Conservation (phyloP, 1,284 basidiomycete species). For the Pyrrhoderma noxium region DNA sequence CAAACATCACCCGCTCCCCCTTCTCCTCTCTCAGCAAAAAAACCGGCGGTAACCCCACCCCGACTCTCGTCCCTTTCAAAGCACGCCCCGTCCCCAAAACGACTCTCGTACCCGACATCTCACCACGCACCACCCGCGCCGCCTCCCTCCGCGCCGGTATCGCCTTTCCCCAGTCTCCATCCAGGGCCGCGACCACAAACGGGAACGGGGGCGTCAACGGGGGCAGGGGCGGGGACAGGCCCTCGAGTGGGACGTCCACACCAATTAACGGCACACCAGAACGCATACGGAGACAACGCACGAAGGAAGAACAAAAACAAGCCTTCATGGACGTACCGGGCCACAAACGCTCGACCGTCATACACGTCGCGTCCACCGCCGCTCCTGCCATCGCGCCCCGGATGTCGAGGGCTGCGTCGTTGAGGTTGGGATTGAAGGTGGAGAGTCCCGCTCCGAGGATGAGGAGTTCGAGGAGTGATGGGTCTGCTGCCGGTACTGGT, state of each 20-base stretch:
- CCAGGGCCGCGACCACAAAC: constrained; percentile 26
- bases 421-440: constrained; percentile 42
- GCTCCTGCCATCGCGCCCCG: constrained; percentile 65
- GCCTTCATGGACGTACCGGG: constrained; percentile 72
- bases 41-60: too few relatives aligned
- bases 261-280: too few relatives aligned
- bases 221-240: too few relatives aligned
- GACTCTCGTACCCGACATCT: constrained; percentile 54
- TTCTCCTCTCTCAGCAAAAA: constrained; percentile 32
- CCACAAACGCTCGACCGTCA: constrained; percentile 60
- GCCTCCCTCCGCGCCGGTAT: constrained; percentile 67
- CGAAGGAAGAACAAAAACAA: constrained; percentile 52
- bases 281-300: constrained; percentile 23
- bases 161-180: too few relatives aligned
- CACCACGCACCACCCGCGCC: constrained; percentile 70
- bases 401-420: constrained; percentile 64
- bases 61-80: constrained; percentile 52
- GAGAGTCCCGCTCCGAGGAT: constrained; percentile 27
- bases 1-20: background rate
- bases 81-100: constrained; percentile 67
- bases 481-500: constrained; percentile 19
- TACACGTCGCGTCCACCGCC: constrained; percentile 65
- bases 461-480: constrained; percentile 8
- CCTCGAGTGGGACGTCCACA: too few relatives aligned
- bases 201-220: too few relatives aligned